Evolutionary conservation across 2,329 filamentous ascomycete genomes (phyloP), one percentile per base, ranked within the genome.

Genomic region (Diaporthe helianthi): DNA sequence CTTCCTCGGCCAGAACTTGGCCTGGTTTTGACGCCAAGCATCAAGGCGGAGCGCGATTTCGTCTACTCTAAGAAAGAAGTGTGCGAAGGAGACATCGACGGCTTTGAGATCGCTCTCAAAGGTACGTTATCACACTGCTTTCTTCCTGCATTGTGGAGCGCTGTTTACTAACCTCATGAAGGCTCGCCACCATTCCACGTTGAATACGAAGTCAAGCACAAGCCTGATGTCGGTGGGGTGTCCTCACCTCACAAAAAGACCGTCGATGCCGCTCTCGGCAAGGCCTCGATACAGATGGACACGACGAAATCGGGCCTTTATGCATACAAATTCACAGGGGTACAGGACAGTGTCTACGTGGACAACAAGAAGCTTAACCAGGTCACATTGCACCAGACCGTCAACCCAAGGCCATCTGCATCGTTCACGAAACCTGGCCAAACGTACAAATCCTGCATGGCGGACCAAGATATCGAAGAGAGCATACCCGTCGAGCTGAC

Each of bases 21-120:
- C 17, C 78, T 96, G 54, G 83, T 89, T 7, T 86, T 91, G 70
- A 88, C 87, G n/a, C 84, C 89, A 4, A 87, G 89, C 55, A 84
- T 93, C 55, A 83, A 83, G 13, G 80, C 85, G 44, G 82, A 84
- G 19, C 83, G 82, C 10, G 83, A 84, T 33, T 84, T 85, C 41
- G 51, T 60, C 8, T 92, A 90, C 76, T 78, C 90, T 74, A 97
- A 97, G 79, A 87, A 90, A 51, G 90, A 94, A 71, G 91, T 99
- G 36, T 99, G 96, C 76, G 94, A 99, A 81, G 95, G 95, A 36
- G 95, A 98, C 71, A 92, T 97, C 76, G 95, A 98, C 78, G 89
- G 90, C 4, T 90, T 98, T 67, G 94, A 98, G 76, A 83, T 99
- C 65, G 86, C 87, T 52, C 86, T 99, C 71, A 87, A 87, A 77